Percentiles rank a stretch among this genome's conserved stretches.
These are phyloP conservation scores for Solanum paucissectum DNA, from an alignment of 257 asterid genomes.

Conservation along the genomic window DNA sequence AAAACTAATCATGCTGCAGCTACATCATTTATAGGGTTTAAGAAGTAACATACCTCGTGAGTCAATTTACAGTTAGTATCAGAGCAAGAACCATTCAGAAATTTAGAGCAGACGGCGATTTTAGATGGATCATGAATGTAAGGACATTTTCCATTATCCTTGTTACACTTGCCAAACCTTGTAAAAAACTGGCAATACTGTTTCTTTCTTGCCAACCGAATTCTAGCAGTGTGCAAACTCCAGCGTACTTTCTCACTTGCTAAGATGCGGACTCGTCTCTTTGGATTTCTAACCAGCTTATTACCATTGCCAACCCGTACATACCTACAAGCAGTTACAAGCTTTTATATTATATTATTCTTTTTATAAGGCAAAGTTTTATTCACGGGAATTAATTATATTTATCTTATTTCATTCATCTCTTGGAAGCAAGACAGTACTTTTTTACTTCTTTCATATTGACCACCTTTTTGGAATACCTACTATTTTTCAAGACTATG, in stretches of 20 bases:
- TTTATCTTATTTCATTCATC: not conserved
- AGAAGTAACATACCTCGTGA: slow-evolving; percentile 57
- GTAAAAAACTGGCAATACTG: slow-evolving; percentile 88
- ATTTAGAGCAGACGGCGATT: slow-evolving; percentile 90
- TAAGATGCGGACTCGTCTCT: slow-evolving; percentile 68
- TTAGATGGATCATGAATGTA: slow-evolving; percentile 81
- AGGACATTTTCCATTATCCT: slow-evolving; percentile 79
- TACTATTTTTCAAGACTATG: not conserved
- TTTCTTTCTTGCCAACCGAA: slow-evolving; percentile 77
- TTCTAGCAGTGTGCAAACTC: slow-evolving; percentile 93
- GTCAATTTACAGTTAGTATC: slow-evolving; percentile 68
- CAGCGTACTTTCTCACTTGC: slow-evolving; percentile 91
- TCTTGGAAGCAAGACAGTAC: not conserved
- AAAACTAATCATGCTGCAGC: not conserved
- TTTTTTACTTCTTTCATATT: not conserved
- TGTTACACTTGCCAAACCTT: slow-evolving; percentile 86
- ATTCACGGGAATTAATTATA: not conserved
- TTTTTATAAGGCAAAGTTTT: not conserved
- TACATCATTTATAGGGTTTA: not conserved
- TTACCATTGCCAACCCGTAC: slow-evolving; percentile 89
- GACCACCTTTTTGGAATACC: not conserved
- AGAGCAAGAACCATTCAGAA: slow-evolving; percentile 70
- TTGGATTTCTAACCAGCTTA: slow-evolving; percentile 88
- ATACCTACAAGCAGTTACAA: slow-evolving; percentile 43
- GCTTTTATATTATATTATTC: not conserved